Percentiles rank a stretch among this genome's conserved stretches.
Evolutionary conservation across 2,329 filamentous ascomycete genomes (phyloP).

Genomic region (Chrysosporium queenslandicum): DNA sequence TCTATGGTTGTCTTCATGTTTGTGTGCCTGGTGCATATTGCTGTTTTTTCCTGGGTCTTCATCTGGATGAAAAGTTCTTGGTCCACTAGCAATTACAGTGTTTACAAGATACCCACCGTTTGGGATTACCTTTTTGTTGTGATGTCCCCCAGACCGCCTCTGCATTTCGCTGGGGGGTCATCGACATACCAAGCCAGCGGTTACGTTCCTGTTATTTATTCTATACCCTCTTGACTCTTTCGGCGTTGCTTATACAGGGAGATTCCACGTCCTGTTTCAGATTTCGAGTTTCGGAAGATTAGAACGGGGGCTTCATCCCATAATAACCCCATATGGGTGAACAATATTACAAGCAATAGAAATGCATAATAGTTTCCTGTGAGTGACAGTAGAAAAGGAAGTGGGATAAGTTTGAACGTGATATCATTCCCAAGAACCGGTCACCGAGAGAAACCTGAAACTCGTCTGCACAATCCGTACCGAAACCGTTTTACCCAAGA

Average conservation of each 20-base stretch:
- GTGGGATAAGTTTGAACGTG: background rate
- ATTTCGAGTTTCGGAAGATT: too few relatives aligned
- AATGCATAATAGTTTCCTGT: background rate
- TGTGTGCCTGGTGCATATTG: slow-evolving; percentile 2
- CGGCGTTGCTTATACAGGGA: background rate
- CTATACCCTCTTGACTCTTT: background rate
- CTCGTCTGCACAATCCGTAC: too few relatives aligned
- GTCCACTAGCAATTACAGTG: background rate
- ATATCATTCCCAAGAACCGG: too few relatives aligned
- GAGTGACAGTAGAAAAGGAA: too few relatives aligned
- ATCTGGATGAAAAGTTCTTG: background rate
- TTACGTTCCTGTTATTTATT: too few relatives aligned
- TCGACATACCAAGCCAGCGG: too few relatives aligned
- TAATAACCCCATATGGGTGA: background rate
- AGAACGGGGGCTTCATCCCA: too few relatives aligned
- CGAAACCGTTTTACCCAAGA: too few relatives aligned
- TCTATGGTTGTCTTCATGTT: background rate
- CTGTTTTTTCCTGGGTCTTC: background rate
- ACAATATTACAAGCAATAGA: background rate
- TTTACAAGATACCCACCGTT: background rate
- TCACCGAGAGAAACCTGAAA: too few relatives aligned
- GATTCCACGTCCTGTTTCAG: background rate
- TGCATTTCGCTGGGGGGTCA: too few relatives aligned
- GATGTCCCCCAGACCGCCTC: too few relatives aligned
- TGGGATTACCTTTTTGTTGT: background rate